Conservation (phyloP, 2,329 filamentous ascomycete species). For the Scedosporium boydii region DNA sequence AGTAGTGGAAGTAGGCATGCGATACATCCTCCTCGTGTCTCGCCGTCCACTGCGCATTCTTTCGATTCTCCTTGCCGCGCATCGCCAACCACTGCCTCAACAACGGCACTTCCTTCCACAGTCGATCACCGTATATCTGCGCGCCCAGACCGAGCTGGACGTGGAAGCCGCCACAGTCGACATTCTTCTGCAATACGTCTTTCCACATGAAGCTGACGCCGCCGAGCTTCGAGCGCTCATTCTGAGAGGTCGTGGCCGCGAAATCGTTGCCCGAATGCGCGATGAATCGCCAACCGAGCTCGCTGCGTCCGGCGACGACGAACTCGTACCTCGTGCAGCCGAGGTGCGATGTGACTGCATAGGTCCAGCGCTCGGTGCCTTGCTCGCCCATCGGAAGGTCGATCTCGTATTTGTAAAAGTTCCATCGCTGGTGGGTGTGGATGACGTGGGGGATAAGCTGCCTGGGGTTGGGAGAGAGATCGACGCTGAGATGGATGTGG, state of each 20-base stretch:
- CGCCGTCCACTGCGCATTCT: conserved; percentile 84
- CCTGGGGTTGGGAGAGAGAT: conserved; percentile 84
- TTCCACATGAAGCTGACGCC: conserved; percentile 98
- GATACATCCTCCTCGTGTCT: conserved; percentile 91
- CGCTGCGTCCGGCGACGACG: conserved; percentile 78
- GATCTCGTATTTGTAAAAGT: conserved; percentile 90
- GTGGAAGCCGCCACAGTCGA: conserved; percentile 93
- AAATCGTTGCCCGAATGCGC: conserved; percentile 97
- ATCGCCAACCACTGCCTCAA: conserved; percentile 93
- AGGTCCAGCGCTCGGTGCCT: conserved; percentile 82
- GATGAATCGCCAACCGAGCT: conserved; percentile 92
- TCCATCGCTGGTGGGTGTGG: conserved; percentile 84
- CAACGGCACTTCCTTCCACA: conserved; percentile 93
- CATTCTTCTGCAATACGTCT: conserved; percentile 93
- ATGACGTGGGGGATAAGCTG: conserved; percentile 78
- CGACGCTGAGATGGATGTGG: conserved; percentile 81
- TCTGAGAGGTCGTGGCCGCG: conserved; percentile 74
- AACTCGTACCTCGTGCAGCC: conserved; percentile 99
- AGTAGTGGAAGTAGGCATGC: conserved; percentile 98
- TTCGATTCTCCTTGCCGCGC: conserved; percentile 86
- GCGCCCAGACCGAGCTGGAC: conserved; percentile 85
- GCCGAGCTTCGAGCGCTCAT: conserved; percentile 75
- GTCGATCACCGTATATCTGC: conserved; percentile 87
- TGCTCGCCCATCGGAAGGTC: conserved; percentile 83
- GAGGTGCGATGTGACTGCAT: conserved; percentile 91